These are phyloP conservation scores for Astrothelium subdiscretum DNA, from an alignment of 495 filamentous ascomycete genomes.

Conservation along the genomic window DNA sequence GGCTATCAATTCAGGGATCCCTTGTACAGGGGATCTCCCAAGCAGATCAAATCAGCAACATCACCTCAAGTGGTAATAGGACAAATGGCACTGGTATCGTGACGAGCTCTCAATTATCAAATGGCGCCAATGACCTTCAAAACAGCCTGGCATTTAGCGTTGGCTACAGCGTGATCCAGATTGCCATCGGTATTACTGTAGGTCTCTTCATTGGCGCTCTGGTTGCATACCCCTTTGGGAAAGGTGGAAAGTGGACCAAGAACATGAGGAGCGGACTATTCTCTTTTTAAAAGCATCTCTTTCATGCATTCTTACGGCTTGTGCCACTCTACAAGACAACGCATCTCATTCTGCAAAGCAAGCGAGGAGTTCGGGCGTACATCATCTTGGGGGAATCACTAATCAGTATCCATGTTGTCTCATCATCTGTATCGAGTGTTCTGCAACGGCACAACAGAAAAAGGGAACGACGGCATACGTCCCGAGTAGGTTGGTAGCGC, in stretches of 20 bases:
- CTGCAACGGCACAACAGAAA: too few relatives aligned
- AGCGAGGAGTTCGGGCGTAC: too few relatives aligned
- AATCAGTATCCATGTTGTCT: too few relatives aligned
- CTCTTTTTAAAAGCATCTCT: not conserved
- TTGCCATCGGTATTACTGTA: constrained; percentile 10
- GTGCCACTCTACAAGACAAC: too few relatives aligned
- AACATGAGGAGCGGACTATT: not conserved
- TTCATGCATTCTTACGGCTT: not conserved
- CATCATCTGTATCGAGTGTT: too few relatives aligned
- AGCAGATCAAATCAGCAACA: constrained; percentile 56
- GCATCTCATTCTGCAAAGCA: too few relatives aligned
- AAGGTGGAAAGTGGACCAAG: not conserved
- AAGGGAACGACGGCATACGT: too few relatives aligned
- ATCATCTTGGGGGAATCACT: too few relatives aligned
- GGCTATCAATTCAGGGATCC: constrained; percentile 69
- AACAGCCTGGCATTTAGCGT: constrained; percentile 6
- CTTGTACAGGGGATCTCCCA: constrained; percentile 65
- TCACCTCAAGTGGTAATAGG: constrained; percentile 11
- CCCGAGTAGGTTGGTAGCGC: too few relatives aligned
- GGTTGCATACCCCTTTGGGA: constrained; percentile 11
- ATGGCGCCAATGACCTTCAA: constrained; percentile 3
- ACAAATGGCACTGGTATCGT: constrained; percentile 31
- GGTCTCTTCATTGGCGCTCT: constrained; percentile 9
- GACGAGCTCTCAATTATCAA: not conserved
- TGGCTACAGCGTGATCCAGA: constrained; percentile 6